Evolutionary conservation across 2,329 filamentous ascomycete species (phyloP), one percentile per base, ranked within the genome.

Genomic region (Plectosphaerella plurivora): DNA sequence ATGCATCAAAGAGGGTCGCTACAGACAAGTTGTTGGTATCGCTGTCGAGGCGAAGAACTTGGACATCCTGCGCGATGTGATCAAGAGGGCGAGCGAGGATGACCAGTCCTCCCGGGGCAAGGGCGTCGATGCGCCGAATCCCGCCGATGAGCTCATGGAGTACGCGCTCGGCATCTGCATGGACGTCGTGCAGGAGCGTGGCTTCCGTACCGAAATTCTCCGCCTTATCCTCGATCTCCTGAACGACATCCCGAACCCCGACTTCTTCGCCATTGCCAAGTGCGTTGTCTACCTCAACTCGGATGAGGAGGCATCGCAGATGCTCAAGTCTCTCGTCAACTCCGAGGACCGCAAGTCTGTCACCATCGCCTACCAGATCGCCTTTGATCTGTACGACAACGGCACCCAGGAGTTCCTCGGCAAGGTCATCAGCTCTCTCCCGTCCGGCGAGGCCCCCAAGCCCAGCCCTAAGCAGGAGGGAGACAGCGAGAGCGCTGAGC

Each of bases 251-350:
- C 89, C 91, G 2, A 90, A 82, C 54, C 94, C 94, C 0, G 94
- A 99, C 68, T 97, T 96, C 72, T 99, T 99, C 69, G 91, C 94
- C 18, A 97, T 99, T 63, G 93, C 94, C 49, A 96, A 95, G 72
- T 99, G 94, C 63, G 94, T 96, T 28, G 93, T 99, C 37, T 97
- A 97, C 63, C 81, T 99, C 16, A 88, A 96, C 67, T 89, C 96
- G 60, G 88, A 97, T 64, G 87, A 89, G 47, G 88, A 97, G 76
- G 94, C 94, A 0, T 92, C 91, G 10, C 83, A 83, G 57, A 92
- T 99, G 72, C 82, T 99, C 42, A 82, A 82, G 49, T 86, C 90
- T 60, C 80, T 99, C 20, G 86, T 97, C 10, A 80, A 88, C 55
- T 88, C 88, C 58, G 89, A 85, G 6, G 89, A 96, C 60, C 79